Evolutionary conservation across 257 asterid species (phyloP), one percentile per base, ranked within the genome.

Genomic region (Dorcoceras hygrometricum): DNA sequence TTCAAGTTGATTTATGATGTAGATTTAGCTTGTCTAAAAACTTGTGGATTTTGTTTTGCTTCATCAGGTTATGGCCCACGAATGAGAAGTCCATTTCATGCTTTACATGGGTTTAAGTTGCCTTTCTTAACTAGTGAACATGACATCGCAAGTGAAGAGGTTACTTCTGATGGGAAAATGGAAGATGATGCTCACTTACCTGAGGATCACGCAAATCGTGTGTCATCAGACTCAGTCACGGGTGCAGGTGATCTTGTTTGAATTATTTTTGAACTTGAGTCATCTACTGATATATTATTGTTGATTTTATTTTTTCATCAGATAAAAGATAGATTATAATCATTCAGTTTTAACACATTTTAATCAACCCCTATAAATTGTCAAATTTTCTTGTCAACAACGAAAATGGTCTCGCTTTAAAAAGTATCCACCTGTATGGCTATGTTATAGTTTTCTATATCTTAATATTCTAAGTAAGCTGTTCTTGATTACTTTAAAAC

Each of bases 181-280:
- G 87, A 28, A 70, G 78, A 69, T 54, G 71, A 71, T 54, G 71
- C 67, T 59, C 74, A 77, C 60, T 53, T 66, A 64, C 68, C 84
- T 63, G 86, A 75, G 62, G 79, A 62, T 28, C 71, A 28, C 27
- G 43, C 32, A 31, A 72, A 63, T 69, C 71, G 39, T 31, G 76
- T 12, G 61, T 34, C 78, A 23, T 29, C 78, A 25, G 87, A 78
- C 66, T 57, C 82, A 10, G 57, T 72, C 67, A 59, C 61, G 62
- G 77, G 24, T 7, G 64, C 63, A 80, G 95, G 98, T 91, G 64
- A 28, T 75, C 59, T 67, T n/a, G n/a, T n/a, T n/a, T n/a, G n/a
- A n/a, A n/a, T n/a, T n/a, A n/a, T n/a, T n/a, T n/a, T n/a, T n/a
- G n/a, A n/a, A n/a, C n/a, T n/a, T n/a, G n/a, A n/a, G n/a, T n/a